Base-by-base conservation (phyloP, 495 filamentous ascomycete species). In the Hyaloscypha finlandica region DNA sequence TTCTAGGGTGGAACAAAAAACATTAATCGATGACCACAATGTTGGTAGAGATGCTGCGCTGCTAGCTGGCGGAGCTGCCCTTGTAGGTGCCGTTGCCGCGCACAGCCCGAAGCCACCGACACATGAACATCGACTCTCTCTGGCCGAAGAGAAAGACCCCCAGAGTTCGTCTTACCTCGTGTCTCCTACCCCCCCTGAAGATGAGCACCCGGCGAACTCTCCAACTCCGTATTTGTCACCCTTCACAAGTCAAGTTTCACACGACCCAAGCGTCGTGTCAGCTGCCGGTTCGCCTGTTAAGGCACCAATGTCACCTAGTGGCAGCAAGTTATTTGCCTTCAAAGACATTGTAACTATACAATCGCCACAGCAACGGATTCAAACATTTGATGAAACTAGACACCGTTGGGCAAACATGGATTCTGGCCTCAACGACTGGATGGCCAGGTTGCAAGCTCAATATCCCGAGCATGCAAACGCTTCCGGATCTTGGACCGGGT, bases 381-480 rank as follows among this genome's bases (percentile, higher is more conserved):
- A 81, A 42, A 85, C 86, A 1, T 95, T 88, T 73, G 83, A 92
- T 68, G 84, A 86, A 39, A 89, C 90, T 0, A 83, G 91, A 57
- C 77, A 81, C 19, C 87, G 92, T 61, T 92, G 92, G 68, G 88
- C 90, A 1, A 76, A 81, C 11, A 83, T 89, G 63, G 85, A 96
- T 63, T 89, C 89, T 8, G 92, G 93, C 3, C 77, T 97, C 12
- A 77, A 79, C n/a, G 78, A 89, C 59, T 97, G 93, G 93, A 77
- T 96, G 59, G 67, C 79, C 6, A 65, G 55, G 29, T 71, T 64
- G 67, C 33, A 54, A 51, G 22, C 59, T 52, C 57, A 69, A 35
- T 32, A 62, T 54, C 70, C 70, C 22, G 70, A 70, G 30, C 71
- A 74, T 55, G 71, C 71, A 8, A 71, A 71, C 20, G 70, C 73